Evolutionary conservation across 768 basidiomycete species (phyloP).

Genomic region (Mrakia hoshinonis): DNA sequence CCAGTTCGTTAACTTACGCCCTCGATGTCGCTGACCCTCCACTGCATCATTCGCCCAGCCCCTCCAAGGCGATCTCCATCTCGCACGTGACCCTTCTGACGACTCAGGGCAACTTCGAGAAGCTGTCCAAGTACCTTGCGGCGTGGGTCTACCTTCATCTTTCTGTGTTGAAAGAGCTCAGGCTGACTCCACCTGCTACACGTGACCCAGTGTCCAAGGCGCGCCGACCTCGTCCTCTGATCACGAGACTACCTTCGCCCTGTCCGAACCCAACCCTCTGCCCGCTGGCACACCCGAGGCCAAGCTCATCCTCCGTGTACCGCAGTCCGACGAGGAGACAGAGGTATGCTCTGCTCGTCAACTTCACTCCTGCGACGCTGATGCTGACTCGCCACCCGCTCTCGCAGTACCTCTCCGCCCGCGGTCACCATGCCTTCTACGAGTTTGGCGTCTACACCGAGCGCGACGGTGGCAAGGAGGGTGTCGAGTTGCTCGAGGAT

Average conservation of each 20-base stretch:
- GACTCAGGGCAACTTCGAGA: not conserved
- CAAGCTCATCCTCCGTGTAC: not conserved
- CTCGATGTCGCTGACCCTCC: not conserved
- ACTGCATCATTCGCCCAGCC: not conserved
- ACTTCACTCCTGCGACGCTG: not conserved
- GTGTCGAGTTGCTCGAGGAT: not conserved
- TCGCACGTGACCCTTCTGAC: conserved; percentile 6
- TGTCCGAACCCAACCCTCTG: not conserved
- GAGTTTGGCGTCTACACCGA: not conserved
- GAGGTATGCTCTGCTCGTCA: not conserved
- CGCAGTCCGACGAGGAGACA: not conserved
- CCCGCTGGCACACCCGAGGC: not conserved
- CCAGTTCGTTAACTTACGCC: not conserved
- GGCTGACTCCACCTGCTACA: not conserved
- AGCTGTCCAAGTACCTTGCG: not conserved
- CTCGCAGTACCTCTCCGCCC: not conserved
- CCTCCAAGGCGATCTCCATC: not conserved
- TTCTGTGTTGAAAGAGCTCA: not conserved
- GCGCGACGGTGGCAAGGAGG: conserved; percentile 6
- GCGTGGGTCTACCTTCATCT: not conserved
- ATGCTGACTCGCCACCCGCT: not conserved
- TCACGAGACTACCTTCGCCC: not conserved
- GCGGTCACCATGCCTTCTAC: not conserved
- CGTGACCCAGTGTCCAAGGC: not conserved
- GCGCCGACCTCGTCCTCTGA: not conserved